Percentiles rank a stretch among this genome's conserved stretches.
phyloP scores from a whole-genome alignment of 768 basidiomycete genomes.

The Suillus discolor region DNA sequence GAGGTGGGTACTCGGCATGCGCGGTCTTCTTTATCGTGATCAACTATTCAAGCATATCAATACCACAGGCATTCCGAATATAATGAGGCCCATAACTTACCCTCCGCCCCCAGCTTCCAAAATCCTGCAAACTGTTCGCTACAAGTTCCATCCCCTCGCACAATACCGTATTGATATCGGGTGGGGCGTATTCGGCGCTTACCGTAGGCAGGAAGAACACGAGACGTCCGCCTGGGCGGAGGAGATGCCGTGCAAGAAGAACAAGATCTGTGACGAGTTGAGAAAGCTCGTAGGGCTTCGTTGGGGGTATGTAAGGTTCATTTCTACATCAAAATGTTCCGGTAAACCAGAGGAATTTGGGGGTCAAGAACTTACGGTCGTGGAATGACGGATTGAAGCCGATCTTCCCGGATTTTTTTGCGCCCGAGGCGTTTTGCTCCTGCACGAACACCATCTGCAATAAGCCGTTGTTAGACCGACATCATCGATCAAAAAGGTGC shows the following conservation, averaged over 20 bases:
- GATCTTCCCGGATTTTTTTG: constrained; percentile 45
- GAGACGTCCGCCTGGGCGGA: constrained; percentile 84
- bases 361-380: constrained; percentile 45
- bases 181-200: constrained; percentile 85
- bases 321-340: constrained; percentile 36
- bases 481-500: constrained; percentile 24
- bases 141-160: constrained; percentile 89
- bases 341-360: constrained; percentile 1
- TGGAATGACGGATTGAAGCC: constrained; percentile 33
- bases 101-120: constrained; percentile 92
- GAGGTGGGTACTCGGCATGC: constrained; percentile 46
- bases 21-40: constrained; percentile 86
- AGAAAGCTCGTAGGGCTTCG: constrained; percentile 89
- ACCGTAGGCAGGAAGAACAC: constrained; percentile 97
- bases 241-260: constrained; percentile 75
- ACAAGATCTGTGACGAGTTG: constrained; percentile 82
- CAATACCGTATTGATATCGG: constrained; percentile 79
- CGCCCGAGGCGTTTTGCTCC: constrained; percentile 83
- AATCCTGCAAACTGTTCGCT: constrained; percentile 89
- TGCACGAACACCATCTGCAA: constrained; percentile 87
- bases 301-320: constrained; percentile 85
- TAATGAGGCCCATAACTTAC: constrained; percentile 47
- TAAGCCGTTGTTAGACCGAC: constrained; percentile 1
- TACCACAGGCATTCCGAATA: constrained; percentile 1
- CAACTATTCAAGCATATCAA: constrained; percentile 52